Base-by-base conservation (phyloP, 352 stramenopile genomes). In the Globisporangium acanthophoron region DNA sequence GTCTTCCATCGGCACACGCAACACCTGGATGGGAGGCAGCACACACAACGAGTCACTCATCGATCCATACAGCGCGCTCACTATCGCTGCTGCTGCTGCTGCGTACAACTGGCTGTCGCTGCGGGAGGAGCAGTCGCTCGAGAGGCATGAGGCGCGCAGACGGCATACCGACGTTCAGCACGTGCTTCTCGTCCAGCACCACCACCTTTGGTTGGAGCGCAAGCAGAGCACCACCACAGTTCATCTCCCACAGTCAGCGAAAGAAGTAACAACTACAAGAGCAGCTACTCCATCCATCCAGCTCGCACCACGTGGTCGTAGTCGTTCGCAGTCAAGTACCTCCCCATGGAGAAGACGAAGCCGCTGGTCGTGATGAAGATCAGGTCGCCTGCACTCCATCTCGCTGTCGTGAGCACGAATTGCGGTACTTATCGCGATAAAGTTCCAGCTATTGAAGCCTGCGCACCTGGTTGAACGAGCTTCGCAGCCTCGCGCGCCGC, bases 341-440 rank as follows among this genome's bases (percentile, higher is more conserved):
- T 70, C 29, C 69, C 78, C 40, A 85, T 66, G 18, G 78, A 91
- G 52, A 88, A 91, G 8, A 88, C 59, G 54, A 87, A 72, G 15
- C 81, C 81, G 54, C 68, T 85, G 3, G 81, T 89, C 2, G 78
- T 91, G 60, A 89, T 91, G 58, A 91, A 91, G 52, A 91, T 87
- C 47, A 91, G 44, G 59, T 91, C 81, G 43, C 81, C 81, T 90
- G n/a, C 8, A 39, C 43, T 16, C 43, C 18, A 15, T n/a, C 20
- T 41, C 35, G 35, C 35, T 16, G 35, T 13, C n/a, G 18, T 48
- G 43, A 48, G 18, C 43, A 3, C 16, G 16, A 47, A 16, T 12
- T 29, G 11, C 18, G 13, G 20, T 7, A 13, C 5, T 6, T 3
- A 4, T 46, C 27, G 9, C 16, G 1, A 7, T 35, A 9, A 11